These are phyloP conservation scores for Microdochium bolleyi DNA, from an alignment of 2,329 filamentous ascomycete genomes.

Conservation along the genomic window DNA sequence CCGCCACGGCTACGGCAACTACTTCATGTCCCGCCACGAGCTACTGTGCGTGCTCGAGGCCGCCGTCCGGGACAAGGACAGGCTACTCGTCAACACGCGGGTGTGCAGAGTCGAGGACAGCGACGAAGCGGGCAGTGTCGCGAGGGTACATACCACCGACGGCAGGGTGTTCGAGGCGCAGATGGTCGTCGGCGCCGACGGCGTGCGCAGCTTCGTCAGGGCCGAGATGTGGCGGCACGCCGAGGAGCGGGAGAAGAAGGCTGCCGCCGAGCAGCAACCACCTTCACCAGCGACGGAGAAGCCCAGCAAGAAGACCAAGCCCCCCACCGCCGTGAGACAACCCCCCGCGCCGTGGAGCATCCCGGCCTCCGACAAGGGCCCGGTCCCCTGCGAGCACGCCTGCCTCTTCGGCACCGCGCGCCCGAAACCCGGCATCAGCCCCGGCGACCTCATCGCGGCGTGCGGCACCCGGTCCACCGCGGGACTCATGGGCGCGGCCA, in stretches of 20 bases:
- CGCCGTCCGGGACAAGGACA: conserved; percentile 22
- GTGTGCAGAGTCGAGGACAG: conserved; percentile 16
- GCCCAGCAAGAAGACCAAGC: conserved; percentile 10
- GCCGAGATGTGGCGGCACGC: conserved; percentile 15
- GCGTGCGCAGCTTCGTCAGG: conserved; percentile 29
- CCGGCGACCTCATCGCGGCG: neutral
- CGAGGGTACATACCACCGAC: conserved; percentile 20
- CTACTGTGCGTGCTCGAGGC: conserved; percentile 24
- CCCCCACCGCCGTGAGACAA: no score
- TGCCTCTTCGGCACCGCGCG: conserved; percentile 1
- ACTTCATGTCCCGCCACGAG: conserved; percentile 26
- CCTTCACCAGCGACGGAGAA: conserved; percentile 2
- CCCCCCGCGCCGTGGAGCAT: no score
- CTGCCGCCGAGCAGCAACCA: conserved; percentile 8
- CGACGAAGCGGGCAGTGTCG: conserved; percentile 9
- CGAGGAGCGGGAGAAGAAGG: neutral
- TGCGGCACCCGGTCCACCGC: neutral
- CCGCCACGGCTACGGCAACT: conserved; percentile 17
- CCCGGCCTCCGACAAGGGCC: neutral
- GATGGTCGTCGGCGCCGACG: conserved; percentile 31
- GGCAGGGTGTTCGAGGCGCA: conserved; percentile 20
- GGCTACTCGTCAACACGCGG: conserved; percentile 17
- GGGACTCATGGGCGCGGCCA: neutral
- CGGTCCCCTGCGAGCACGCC: neutral
- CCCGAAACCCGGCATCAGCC: neutral